Conservation (phyloP, 306 rosid genomes). For the Medicago ruthenica region DNA sequence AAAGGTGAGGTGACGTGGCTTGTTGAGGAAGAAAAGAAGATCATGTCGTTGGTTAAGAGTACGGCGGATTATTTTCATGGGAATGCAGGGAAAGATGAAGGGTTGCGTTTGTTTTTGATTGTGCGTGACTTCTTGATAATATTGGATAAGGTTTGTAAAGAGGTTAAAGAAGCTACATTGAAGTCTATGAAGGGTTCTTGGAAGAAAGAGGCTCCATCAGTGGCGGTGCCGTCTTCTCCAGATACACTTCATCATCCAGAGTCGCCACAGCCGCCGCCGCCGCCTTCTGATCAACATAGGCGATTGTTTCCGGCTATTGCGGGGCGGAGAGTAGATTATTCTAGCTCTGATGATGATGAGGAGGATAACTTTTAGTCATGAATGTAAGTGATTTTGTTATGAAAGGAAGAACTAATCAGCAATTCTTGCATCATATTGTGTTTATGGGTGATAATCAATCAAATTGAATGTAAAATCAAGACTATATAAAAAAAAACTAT, state of each 20-base stretch:
- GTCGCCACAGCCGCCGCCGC: neutral
- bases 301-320: constrained; percentile 79
- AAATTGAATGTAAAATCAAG: no score
- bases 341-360: constrained; percentile 77
- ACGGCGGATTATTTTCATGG: constrained; percentile 93
- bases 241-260: constrained; percentile 41
- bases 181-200: constrained; percentile 40
- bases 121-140: constrained; percentile 85
- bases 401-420: no score
- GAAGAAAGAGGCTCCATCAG: constrained; percentile 52
- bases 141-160: constrained; percentile 75
- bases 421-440: no score
- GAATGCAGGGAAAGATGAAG: constrained; percentile 84
- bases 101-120: constrained; percentile 68
- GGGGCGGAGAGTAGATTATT: constrained; percentile 58
- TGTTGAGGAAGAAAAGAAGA: constrained; percentile 76
- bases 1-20: constrained; percentile 56
- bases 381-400: no score
- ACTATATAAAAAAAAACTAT: no score
- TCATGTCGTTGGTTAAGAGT: constrained; percentile 71
- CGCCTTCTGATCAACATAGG: constrained; percentile 49
- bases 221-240: constrained; percentile 36
- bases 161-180: constrained; percentile 51
- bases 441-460: no score
- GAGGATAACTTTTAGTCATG: constrained; percentile 41